These are phyloP conservation scores for Gaultheria prostrata DNA, from an alignment of 148 eudicot genomes.

Conservation along the genomic window DNA sequence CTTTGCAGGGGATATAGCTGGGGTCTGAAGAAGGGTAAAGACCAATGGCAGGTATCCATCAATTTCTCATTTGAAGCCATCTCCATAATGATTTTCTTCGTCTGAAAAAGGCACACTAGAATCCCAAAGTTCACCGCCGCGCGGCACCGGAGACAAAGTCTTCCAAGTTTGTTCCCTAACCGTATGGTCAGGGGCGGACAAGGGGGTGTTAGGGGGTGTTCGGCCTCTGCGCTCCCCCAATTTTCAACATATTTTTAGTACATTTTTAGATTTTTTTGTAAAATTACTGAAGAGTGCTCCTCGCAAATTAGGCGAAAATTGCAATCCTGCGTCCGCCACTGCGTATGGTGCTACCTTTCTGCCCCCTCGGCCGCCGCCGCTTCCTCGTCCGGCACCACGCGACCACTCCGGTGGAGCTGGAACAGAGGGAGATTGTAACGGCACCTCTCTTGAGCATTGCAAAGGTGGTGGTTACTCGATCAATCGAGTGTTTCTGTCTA, in stretches of 20 bases:
- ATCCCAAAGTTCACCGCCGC: slow-evolving; percentile 58
- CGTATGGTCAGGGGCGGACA: slow-evolving; percentile 13
- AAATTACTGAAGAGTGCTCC: too few species aligned
- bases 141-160: slow-evolving; percentile 49
- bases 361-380: slow-evolving; percentile 37
- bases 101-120: slow-evolving; percentile 38
- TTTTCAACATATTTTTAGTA: too few species aligned
- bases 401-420: slow-evolving; percentile 36
- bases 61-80: slow-evolving; percentile 38
- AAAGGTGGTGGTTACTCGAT: neutral
- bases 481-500: neutral
- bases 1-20: slow-evolving; percentile 57
- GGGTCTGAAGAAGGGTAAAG: slow-evolving; percentile 66
- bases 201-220: too few species aligned
- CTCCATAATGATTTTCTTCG: slow-evolving; percentile 45
- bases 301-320: too few species aligned
- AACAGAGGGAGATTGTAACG: slow-evolving; percentile 27
- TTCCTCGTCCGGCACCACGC: slow-evolving; percentile 43
- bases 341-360: slow-evolving; percentile 26
- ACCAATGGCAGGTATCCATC: slow-evolving; percentile 56
- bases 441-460: slow-evolving; percentile 30
- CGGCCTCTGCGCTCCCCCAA: too few species aligned
- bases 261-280: too few species aligned
- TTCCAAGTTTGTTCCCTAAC: slow-evolving; percentile 47
- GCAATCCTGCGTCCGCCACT: too few species aligned